Base-by-base conservation (phyloP, 176 grass and related monocot species). In the Cymbopogon citratus region DNA sequence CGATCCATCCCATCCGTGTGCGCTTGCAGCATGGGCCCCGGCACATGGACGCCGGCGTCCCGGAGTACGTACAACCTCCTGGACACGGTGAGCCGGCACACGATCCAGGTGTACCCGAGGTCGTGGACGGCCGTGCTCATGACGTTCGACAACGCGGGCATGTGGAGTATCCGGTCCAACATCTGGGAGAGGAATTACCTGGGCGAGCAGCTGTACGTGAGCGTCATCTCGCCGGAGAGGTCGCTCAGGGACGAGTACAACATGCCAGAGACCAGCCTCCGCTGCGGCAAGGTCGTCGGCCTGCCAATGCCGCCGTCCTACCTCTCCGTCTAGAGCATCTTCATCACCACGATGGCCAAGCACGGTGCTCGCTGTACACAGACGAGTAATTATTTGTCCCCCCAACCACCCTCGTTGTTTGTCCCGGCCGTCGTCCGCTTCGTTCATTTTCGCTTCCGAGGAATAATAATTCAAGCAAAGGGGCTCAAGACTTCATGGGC, bases 211-310 rank as follows among this genome's bases (percentile, higher is more conserved):
- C 9, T 92, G 51, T 92, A 92, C 87, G 18, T 90, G 15, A 92
- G 91, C 75, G 81, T 92, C 70, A 0, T 40, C 6, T 87, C 91
- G 45, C 91, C 91, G 74, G 84, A 39, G 52, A 16, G 84, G 26
- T 92, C 84, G 16, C 75, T 90, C 23, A 78, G 91, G 10, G 91
- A 92, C 73, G 91, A 92, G 83, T 92, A 87, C 83, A 92, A 92
- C 87, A 84, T 92, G 52, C 91, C 87, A 0, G 84, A 92, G 3
- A 85, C 19, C 34, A 27, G 12, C 8, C 72, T 92, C 72, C 86
- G 91, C 29, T 92, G 91, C 66, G 91, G 87, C 28, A 79, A 82
- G 70, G 80, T 90, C 76, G 24, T 81, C 70, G 83, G 84, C 0
- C 87, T 92, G 63, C 84, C 91, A 19, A 35, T 90, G 79, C 91